Base-by-base conservation (phyloP, 352 stramenopile species). In the Phytophthora nicotianae region DNA sequence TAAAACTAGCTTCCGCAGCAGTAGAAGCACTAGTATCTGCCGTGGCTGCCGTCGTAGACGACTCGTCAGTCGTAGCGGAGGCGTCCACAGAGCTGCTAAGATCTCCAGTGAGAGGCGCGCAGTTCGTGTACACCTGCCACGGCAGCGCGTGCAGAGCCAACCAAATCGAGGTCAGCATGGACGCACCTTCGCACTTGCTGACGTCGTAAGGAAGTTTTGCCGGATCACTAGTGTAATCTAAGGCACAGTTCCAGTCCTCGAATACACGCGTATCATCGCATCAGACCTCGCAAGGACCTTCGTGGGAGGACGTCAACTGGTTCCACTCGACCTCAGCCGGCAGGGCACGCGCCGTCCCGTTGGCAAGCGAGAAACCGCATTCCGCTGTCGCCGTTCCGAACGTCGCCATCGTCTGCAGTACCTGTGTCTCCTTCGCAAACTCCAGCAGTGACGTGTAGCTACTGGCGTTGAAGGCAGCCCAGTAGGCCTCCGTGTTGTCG, bases 371-470 rank as follows among this genome's bases (percentile, higher is more conserved):
- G 42, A 69, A 72, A 24, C 66, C 70, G 17, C 70, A 78, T 49
- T 78, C 65, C 6, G 63, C 24, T 9, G 29, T 35, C 2, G 29
- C 29, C 29, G 9, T 35, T 9, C 29, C 1, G 29, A 35, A 35
- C 1, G 64, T 71, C 21, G 68, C 60, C 14, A 60, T 68, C 10
- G 63, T 50, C n/a, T 64, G 60, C 24, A 72, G 38, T 1, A 51
- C 63, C 35, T 72, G 52, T 2, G 63, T 70, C 26, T 64, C 41
- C 26, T 68, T 49, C 19, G 65, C 66, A 13, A 83, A 56, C 2
- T 82, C 66, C 35, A 72, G 69, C 21, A 86, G 60, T 2, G 72
- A 68, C 56, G 72, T 83, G 72, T 83, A 86, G 51, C 58, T 50
- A 48, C 68, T 79, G 8, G 56, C 52, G 23, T 79, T 72, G 51